Evolutionary conservation across 805 yeast genomes (phyloP), one percentile per base, ranked within the genome.

Genomic region (Starmerella stellata): DNA sequence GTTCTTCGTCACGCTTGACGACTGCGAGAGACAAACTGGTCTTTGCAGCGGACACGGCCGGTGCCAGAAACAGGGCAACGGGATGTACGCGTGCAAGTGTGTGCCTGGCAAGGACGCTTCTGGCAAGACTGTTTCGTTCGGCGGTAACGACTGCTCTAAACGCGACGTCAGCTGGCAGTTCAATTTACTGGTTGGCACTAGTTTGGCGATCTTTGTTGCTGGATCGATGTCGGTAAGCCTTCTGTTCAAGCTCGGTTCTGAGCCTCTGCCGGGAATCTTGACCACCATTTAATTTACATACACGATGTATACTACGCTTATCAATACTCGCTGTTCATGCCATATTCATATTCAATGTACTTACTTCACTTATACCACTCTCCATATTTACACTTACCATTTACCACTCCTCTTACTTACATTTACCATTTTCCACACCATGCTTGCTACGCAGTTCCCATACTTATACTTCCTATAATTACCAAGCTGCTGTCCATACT

Each of bases 161-260:
- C 65, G 64, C 49, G 85, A 79, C 50, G 65, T 77, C 42, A 66
- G 78, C 34, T 64, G 69, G 3, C 72, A 73, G 56, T 73, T 78
- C 48, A 71, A 78, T 52, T 64, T 78, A 50, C 63, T 78, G 46
- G 67, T 77, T 49, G 78, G 87, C 82, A 65, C 79, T 2, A 57
- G 68, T 11, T 45, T 76, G 11, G 68, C 65, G 2, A 55, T 74
- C 38, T 56, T 69, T 17, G 58, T 72, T 35, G 70, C 57, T 29
- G 57, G 56, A 4, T 78, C 76, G 30, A 55, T 75, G 43, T 37
- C 43, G 3, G 64, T 66, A 48, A 34, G 35, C 8, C 63, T 77
- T 41, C 57, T 77, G 53, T 54, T 57, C 40, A 52, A 62, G 28
- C 61, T 74, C 43, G 83, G 80, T 16, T 56, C 57, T 47, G 76